Conservation (phyloP, 108 stramenopile genomes). For the Cyclostephanos invisitatus region DNA sequence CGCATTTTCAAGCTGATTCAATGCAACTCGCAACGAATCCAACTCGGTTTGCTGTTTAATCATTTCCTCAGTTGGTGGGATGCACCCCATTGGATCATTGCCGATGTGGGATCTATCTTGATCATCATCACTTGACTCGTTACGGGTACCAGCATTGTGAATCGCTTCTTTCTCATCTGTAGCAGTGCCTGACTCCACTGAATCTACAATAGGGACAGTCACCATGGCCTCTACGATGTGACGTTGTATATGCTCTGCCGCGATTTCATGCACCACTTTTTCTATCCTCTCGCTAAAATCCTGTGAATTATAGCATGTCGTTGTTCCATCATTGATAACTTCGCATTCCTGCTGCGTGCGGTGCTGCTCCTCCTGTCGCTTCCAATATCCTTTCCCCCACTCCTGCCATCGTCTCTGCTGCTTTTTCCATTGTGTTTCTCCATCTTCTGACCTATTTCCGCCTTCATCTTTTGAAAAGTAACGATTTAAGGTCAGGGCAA, state of each 20-base stretch:
- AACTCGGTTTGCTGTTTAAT: not conserved
- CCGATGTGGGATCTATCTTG: not conserved
- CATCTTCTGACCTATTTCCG: slow-evolving; percentile 1
- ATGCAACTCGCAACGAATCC: not conserved
- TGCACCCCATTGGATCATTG: slow-evolving; percentile 6
- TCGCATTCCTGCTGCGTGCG: slow-evolving; percentile 22
- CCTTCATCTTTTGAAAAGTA: slow-evolving; percentile 9
- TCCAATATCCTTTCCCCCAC: slow-evolving; percentile 3
- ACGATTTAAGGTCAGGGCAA: not conserved
- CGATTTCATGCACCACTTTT: slow-evolving; percentile 17
- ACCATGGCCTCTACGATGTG: slow-evolving; percentile 36
- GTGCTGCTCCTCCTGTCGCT: slow-evolving; percentile 17
- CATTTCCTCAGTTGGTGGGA: not conserved
- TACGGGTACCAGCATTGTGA: not conserved
- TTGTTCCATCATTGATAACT: slow-evolving; percentile 23
- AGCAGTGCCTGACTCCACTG: slow-evolving; percentile 4
- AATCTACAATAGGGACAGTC: slow-evolving; percentile 21
- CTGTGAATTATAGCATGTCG: slow-evolving; percentile 12
- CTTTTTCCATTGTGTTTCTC: slow-evolving; percentile 12
- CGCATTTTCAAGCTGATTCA: not conserved
- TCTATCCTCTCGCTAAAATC: not conserved
- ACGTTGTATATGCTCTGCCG: slow-evolving; percentile 16
- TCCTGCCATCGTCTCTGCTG: slow-evolving; percentile 9
- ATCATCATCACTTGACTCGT: slow-evolving; percentile 9
- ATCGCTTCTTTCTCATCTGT: slow-evolving; percentile 1